phyloP scores from a whole-genome alignment of 768 basidiomycete species.

The Russula emetica region DNA sequence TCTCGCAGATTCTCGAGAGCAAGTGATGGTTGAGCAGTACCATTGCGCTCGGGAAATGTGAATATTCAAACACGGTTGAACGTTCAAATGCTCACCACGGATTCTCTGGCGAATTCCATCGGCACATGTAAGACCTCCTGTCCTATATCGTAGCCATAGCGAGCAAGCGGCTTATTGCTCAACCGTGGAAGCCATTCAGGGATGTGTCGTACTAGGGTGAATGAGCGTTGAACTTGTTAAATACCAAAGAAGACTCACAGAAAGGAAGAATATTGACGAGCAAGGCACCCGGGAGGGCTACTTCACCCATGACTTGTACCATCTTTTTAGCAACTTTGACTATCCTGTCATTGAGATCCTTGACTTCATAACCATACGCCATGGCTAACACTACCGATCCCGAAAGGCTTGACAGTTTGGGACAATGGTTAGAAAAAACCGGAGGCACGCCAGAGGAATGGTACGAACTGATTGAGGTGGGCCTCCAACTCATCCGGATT shows the following conservation, averaged over 20 bases:
- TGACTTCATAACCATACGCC: constrained; percentile 11
- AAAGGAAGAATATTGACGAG: constrained; percentile 18
- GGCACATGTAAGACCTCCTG: neutral
- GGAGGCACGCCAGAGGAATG: neutral
- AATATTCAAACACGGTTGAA: neutral
- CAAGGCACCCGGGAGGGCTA: constrained; percentile 2
- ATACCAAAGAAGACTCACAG: neutral
- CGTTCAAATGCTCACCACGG: neutral
- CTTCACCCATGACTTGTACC: neutral
- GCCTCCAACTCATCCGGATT: constrained; percentile 6
- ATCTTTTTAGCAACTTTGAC: neutral
- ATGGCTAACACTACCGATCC: constrained; percentile 7
- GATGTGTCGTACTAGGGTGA: neutral
- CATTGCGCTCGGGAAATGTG: neutral
- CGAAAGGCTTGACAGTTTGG: neutral
- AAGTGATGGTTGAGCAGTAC: neutral
- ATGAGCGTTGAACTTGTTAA: too few species aligned
- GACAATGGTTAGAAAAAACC: neutral
- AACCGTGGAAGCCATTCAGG: constrained; percentile 15
- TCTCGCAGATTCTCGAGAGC: neutral
- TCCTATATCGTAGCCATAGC: constrained; percentile 4
- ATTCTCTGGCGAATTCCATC: constrained; percentile 1
- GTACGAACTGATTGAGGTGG: constrained; percentile 8
- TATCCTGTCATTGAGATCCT: neutral
- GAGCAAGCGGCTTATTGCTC: constrained; percentile 9